These are phyloP conservation scores for Sphaerulina populicola DNA, from an alignment of 2,329 filamentous ascomycete genomes.

Conservation along the genomic window DNA sequence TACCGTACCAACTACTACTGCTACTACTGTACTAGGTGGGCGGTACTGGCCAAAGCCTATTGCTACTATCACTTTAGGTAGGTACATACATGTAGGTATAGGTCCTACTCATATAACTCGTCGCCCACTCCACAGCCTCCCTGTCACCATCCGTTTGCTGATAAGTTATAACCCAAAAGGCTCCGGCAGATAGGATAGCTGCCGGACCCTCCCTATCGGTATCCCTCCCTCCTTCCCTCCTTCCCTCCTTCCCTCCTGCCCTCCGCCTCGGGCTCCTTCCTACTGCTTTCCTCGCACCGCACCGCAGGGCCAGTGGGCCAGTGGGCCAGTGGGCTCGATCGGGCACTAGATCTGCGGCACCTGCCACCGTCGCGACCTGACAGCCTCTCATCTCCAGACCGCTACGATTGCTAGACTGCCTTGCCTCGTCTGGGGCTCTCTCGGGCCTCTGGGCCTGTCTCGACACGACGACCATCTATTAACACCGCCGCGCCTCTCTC, in stretches of 20 bases:
- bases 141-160: neutral
- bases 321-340: constrained; percentile 4
- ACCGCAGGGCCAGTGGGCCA: neutral
- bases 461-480: neutral
- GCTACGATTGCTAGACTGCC: constrained; percentile 19
- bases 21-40: too few species aligned
- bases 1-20: too few species aligned
- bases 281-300: neutral
- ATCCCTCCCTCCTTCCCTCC: neutral
- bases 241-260: too few species aligned
- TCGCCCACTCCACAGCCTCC: neutral
- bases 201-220: neutral
- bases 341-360: constrained; percentile 16
- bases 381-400: constrained; percentile 21
- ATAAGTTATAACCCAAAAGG: neutral
- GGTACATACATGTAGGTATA: too few species aligned
- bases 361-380: neutral
- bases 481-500: too few species aligned
- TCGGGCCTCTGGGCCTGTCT: constrained; percentile 5
- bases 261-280: too few species aligned
- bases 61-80: too few species aligned
- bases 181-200: neutral
- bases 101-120: too few species aligned
- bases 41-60: too few species aligned
- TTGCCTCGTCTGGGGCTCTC: neutral